These are phyloP conservation scores for Biscutella auriculata DNA, from an alignment of 441 rosid genomes.

Conservation along the genomic window DNA sequence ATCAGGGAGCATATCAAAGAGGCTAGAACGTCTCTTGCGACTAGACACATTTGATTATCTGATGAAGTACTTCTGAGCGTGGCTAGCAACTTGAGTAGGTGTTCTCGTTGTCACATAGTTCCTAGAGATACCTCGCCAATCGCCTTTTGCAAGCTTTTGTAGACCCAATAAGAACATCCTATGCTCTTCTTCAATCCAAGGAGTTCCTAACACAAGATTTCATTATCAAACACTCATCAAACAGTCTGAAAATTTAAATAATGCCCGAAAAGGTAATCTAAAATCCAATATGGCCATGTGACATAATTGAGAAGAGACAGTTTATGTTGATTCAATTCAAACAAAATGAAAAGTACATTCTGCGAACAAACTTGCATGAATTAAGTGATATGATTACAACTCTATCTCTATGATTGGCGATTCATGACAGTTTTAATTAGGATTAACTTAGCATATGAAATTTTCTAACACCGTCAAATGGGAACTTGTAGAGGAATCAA, in stretches of 20 bases:
- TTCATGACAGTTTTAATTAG: neutral
- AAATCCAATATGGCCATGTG: too few species aligned
- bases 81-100: too few species aligned
- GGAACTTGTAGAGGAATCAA: too few species aligned
- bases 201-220: slow-evolving; percentile 36
- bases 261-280: neutral
- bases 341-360: neutral
- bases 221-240: neutral
- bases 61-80: slow-evolving; percentile 60
- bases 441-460: neutral
- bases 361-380: neutral
- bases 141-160: slow-evolving; percentile 62
- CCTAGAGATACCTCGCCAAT: slow-evolving; percentile 66
- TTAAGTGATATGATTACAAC: neutral
- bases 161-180: slow-evolving; percentile 61
- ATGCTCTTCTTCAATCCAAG: slow-evolving; percentile 71
- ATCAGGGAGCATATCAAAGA: slow-evolving; percentile 54
- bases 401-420: neutral
- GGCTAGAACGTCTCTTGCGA: slow-evolving; percentile 63
- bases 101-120: slow-evolving; percentile 50
- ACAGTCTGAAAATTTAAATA: too few species aligned
- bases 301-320: too few species aligned
- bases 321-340: too few species aligned
- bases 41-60: slow-evolving; percentile 46
- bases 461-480: too few species aligned